These are phyloP conservation scores for Pythium chondricola DNA, from an alignment of 352 stramenopile genomes.

Conservation along the genomic window DNA sequence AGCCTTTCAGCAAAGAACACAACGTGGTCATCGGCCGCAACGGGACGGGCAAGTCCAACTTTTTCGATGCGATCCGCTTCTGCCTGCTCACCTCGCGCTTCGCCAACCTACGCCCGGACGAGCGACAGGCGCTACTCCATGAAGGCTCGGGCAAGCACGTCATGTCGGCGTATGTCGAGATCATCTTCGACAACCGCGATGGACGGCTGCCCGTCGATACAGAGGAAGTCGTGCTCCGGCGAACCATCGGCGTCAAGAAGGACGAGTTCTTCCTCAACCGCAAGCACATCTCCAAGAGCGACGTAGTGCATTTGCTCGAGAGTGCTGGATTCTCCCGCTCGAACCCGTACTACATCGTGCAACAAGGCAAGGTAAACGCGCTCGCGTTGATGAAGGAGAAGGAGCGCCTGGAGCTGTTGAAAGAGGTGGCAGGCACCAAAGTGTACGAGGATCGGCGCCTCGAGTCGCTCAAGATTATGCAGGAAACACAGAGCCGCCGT, in stretches of 20 bases:
- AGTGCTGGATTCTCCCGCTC: conserved; percentile 97
- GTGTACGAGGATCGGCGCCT: conserved; percentile 98
- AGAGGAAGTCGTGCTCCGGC: conserved; percentile 93
- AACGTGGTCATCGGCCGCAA: conserved; percentile 99
- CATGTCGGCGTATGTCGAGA: conserved; percentile 97
- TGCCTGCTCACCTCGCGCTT: conserved; percentile 92
- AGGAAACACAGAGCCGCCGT: conserved; percentile 93
- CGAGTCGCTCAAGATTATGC: conserved; percentile 96
- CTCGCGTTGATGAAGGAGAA: conserved; percentile 98
- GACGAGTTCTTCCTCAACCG: conserved; percentile 99
- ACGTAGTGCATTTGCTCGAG: conserved; percentile 98
- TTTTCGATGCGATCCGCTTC: conserved; percentile 99
- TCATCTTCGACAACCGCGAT: conserved; percentile 99
- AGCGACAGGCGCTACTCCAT: conserved; percentile 93
- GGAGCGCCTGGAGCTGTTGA: conserved; percentile 96
- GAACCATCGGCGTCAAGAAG: conserved; percentile 99
- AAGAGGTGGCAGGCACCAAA: conserved; percentile 97
- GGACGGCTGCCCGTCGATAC: conserved; percentile 90
- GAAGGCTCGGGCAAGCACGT: conserved; percentile 93
- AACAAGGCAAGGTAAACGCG: conserved; percentile 99
- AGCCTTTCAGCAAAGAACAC: conserved; percentile 90
- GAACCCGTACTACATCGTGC: conserved; percentile 99
- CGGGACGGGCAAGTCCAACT: conserved; percentile 96
- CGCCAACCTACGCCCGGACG: conserved; percentile 88
- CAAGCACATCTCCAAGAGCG: conserved; percentile 96